phyloP scores from a whole-genome alignment of 2,329 filamentous ascomycete genomes.

The Cladobotryum mycophilum region DNA sequence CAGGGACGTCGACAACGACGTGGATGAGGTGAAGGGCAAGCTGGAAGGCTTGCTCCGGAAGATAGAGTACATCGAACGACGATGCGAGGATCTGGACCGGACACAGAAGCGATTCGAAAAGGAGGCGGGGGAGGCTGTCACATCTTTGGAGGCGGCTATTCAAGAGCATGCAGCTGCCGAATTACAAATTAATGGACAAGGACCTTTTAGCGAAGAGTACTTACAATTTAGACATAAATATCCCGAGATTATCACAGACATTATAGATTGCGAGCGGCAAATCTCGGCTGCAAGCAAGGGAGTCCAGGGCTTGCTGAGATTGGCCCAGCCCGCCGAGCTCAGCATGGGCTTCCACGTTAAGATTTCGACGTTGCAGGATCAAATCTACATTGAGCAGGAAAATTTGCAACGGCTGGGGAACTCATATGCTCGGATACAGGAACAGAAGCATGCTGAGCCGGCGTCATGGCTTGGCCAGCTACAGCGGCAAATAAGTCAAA shows the following conservation, averaged over 20 bases:
- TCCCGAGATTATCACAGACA: background rate
- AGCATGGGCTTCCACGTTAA: background rate
- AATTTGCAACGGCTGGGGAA: slow-evolving; percentile 2
- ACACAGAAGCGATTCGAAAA: slow-evolving; percentile 1
- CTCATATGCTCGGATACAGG: background rate
- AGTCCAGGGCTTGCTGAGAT: background rate
- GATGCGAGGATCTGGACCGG: background rate
- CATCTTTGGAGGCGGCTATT: slow-evolving; percentile 1
- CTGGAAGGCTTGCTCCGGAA: background rate
- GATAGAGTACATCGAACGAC: background rate
- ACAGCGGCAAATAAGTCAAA: slow-evolving; percentile 2
- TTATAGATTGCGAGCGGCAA: background rate
- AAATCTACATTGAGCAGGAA: background rate
- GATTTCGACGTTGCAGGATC: slow-evolving; percentile 6
- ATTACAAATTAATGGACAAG: background rate
- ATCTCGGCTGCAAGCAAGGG: slow-evolving; percentile 1
- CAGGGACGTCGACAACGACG: slow-evolving; percentile 2
- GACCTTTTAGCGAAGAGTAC: too few species aligned
- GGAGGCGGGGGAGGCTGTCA: background rate
- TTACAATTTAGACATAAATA: background rate
- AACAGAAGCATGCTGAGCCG: slow-evolving; percentile 1
- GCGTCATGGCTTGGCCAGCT: slow-evolving; percentile 6
- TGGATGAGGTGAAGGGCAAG: background rate
- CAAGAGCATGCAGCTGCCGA: slow-evolving; percentile 1
- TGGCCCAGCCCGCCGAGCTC: background rate